Evolutionary conservation across 2,329 filamentous ascomycete genomes (phyloP), one percentile per base, ranked within the genome.

Genomic region (Sarocladium strictum): DNA sequence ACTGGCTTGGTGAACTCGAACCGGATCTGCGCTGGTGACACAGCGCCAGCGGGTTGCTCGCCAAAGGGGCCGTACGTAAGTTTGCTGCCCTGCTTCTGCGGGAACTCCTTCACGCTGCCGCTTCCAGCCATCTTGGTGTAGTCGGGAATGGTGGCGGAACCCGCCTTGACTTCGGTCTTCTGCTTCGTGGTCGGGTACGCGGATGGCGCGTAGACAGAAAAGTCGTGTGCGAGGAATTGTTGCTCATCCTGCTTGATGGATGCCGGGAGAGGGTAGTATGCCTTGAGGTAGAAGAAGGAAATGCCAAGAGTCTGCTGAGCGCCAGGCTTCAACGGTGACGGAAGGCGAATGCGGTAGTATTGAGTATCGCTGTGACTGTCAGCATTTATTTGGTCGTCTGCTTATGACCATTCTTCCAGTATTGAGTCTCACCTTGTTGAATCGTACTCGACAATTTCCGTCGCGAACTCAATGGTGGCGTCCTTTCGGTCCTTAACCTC

Each of bases 1-100:
- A 99, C 77, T 12, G 94, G 93, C 73, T 93, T 95, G 60, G 89
- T 97, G 74, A 94, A 97, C 71, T 99, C 92, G 72, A 96, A 97
- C 58, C 94, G 89, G 53, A 97, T 86, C 60, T 79, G 83, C 56
- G 90, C 84, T 17, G 86, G 84, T 64, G 89, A 81, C 47, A 76
- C 67, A 10, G 87, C 87, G 53, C 89, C 90, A 6, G 91, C 89
- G n/a, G 87, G 83, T 56, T 92, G 78, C 65, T 93, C 85, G 59
- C 83, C 82, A 71, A 95, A 99, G 2, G 92, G 89, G 5, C 94
- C 94, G 64, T 99, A 99, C 1, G 85, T 94, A 65, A 93, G 86
- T 67, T 88, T 92, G 19, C 85, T 79, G 58, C 94, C 94, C 72
- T 91, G 85, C 75, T 90, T 92, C 68, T 89, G 80, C 1, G 93